These are phyloP conservation scores for Margaritispora aquatica DNA, from an alignment of 495 filamentous ascomycete genomes.

Conservation along the genomic window DNA sequence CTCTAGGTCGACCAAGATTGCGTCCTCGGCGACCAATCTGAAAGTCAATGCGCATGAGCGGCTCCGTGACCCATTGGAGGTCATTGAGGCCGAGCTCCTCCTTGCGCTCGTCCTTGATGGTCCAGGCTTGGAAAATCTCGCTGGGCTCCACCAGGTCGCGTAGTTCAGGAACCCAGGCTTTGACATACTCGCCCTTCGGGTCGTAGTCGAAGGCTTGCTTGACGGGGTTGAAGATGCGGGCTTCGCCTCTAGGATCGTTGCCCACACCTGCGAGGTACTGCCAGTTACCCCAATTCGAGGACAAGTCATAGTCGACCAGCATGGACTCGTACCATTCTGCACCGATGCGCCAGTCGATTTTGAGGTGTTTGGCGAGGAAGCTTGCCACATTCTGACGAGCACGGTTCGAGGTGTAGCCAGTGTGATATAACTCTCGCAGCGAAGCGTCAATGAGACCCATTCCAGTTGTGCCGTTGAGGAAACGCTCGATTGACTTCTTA, in stretches of 20 bases:
- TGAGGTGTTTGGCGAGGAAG: slow-evolving; percentile 63
- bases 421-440: slow-evolving; percentile 60
- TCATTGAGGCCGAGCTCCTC: slow-evolving; percentile 42
- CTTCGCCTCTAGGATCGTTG: slow-evolving; percentile 55
- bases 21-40: slow-evolving; percentile 23
- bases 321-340: slow-evolving; percentile 73
- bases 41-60: slow-evolving; percentile 42
- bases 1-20: background rate
- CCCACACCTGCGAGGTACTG: slow-evolving; percentile 69
- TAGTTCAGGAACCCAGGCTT: slow-evolving; percentile 60
- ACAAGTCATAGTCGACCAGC: slow-evolving; percentile 65
- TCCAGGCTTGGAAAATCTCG: slow-evolving; percentile 62
- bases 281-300: slow-evolving; percentile 73
- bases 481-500: slow-evolving; percentile 36
- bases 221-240: slow-evolving; percentile 66
- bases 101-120: slow-evolving; percentile 42
- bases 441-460: slow-evolving; percentile 66
- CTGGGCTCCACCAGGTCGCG: slow-evolving; percentile 26
- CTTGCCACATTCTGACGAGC: slow-evolving; percentile 65
- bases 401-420: slow-evolving; percentile 67
- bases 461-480: slow-evolving; percentile 57
- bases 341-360: slow-evolving; percentile 70
- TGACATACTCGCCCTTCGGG: slow-evolving; percentile 55
- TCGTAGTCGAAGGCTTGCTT: slow-evolving; percentile 70
- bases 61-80: slow-evolving; percentile 39